Evolutionary conservation across 139 green algal species (phyloP).

Genomic region (Auxenochlorella protothecoides): DNA sequence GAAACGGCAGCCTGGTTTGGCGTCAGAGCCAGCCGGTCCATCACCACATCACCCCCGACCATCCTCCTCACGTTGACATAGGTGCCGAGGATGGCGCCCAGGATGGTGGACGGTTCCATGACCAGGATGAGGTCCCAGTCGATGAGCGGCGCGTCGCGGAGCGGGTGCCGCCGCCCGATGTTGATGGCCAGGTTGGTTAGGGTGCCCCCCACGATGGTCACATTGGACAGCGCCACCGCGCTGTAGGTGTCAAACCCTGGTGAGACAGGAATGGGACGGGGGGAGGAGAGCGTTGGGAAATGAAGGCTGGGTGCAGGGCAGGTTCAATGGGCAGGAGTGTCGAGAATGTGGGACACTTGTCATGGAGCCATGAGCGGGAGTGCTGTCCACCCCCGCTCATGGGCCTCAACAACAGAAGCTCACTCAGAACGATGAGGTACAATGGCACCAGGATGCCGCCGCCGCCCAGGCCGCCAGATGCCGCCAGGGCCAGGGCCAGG

Average conservation of each 20-base stretch:
- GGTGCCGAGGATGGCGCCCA: constrained; percentile 41
- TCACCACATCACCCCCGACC: neutral
- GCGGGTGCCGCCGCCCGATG: constrained; percentile 25
- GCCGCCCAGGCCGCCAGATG: constrained; percentile 9
- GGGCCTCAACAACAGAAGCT: neutral
- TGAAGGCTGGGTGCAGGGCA: neutral
- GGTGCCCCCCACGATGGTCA: constrained; percentile 50
- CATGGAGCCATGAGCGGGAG: neutral
- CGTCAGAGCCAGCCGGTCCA: no score
- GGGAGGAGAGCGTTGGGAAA: neutral
- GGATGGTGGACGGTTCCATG: constrained; percentile 55
- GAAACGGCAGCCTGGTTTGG: no score
- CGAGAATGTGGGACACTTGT: neutral
- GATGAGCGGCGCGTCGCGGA: constrained; percentile 30
- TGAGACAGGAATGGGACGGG: no score
- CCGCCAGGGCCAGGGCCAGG: constrained; percentile 4
- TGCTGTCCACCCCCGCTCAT: neutral
- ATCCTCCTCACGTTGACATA: constrained; percentile 34
- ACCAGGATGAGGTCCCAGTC: constrained; percentile 59
- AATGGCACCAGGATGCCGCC: constrained; percentile 13
- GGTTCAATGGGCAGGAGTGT: neutral
- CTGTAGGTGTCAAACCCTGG: constrained; percentile 6
- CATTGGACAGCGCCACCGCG: constrained; percentile 51
- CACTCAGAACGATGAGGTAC: constrained; percentile 12
- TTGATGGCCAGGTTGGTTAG: constrained; percentile 50